phyloP scores from a whole-genome alignment of 1,139 yeast genomes.

The Nakaseomyces nivariensis region DNA sequence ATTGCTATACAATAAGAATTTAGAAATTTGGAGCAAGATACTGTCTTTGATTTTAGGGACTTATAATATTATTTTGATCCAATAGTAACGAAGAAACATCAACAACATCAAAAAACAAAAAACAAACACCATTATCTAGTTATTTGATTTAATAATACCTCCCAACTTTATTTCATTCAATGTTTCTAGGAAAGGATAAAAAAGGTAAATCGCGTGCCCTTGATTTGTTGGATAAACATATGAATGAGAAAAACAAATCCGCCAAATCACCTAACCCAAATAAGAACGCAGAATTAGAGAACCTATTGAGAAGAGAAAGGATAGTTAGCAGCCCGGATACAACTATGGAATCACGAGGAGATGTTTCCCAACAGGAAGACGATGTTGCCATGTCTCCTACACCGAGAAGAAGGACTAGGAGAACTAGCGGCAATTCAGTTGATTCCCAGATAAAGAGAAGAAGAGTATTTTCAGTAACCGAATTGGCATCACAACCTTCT shows the following conservation, averaged over 20 bases:
- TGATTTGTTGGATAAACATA: neutral
- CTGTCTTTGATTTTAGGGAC: too few species aligned
- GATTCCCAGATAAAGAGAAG: neutral
- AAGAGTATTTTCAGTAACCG: neutral
- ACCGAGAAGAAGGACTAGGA: constrained; percentile 11
- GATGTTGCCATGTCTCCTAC: constrained; percentile 14
- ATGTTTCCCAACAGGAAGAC: neutral
- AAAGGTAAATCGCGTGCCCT: constrained; percentile 2
- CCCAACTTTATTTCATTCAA: too few species aligned
- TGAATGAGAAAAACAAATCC: neutral
- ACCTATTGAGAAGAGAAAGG: neutral
- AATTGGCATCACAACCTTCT: neutral
- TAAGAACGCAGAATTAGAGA: neutral
- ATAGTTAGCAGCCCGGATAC: neutral
- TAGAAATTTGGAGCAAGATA: too few species aligned
- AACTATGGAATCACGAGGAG: neutral
- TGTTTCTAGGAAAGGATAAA: neutral
- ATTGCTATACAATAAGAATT: too few species aligned
- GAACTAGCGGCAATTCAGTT: neutral
- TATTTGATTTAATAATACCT: too few species aligned
- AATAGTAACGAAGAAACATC: too few species aligned
- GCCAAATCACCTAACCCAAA: neutral
- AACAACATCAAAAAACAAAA: too few species aligned
- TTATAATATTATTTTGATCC: too few species aligned
- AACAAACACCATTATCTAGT: too few species aligned